A percentile compares a stretch with the other conserved stretches of the same genome.
These are phyloP conservation scores for Aechmea fasciata DNA, from an alignment of 176 grass and related monocot species.

Conservation along the genomic window DNA sequence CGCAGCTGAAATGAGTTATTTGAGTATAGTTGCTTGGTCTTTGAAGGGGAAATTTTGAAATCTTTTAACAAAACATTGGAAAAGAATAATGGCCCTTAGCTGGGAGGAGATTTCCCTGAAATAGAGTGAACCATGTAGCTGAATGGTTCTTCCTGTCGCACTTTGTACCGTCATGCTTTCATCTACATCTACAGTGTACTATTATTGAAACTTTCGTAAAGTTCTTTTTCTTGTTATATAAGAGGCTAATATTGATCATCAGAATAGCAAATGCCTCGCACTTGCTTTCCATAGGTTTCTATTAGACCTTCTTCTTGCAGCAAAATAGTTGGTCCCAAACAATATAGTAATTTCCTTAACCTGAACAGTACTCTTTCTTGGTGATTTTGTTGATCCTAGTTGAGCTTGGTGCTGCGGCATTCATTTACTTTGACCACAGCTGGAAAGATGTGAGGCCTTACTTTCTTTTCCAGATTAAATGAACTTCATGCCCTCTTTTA, in stretches of 20 bases:
- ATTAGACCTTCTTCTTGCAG: background rate
- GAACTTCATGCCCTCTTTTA: background rate
- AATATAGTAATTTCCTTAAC: constrained; percentile 46
- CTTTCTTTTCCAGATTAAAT: constrained; percentile 1
- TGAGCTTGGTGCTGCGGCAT: constrained; percentile 77
- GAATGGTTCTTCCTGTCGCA: background rate
- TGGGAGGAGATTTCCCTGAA: background rate
- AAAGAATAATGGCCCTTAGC: background rate
- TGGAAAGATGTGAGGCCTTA: constrained; percentile 89
- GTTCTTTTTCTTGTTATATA: background rate
- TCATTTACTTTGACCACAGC: constrained; percentile 95
- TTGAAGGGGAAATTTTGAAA: too few species aligned
- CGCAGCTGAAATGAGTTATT: background rate
- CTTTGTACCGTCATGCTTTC: background rate
- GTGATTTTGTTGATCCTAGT: constrained; percentile 53
- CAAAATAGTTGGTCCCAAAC: background rate
- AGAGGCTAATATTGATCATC: background rate
- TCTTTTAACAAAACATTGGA: background rate
- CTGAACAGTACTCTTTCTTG: constrained; percentile 46
- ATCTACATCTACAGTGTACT: background rate
- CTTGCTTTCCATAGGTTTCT: background rate
- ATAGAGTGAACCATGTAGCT: background rate
- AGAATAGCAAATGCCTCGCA: background rate
- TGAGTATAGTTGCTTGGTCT: background rate
- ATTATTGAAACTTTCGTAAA: background rate